Base-by-base conservation (phyloP, 2,329 filamentous ascomycete species). In the Pseudogymnoascus sp. region DNA sequence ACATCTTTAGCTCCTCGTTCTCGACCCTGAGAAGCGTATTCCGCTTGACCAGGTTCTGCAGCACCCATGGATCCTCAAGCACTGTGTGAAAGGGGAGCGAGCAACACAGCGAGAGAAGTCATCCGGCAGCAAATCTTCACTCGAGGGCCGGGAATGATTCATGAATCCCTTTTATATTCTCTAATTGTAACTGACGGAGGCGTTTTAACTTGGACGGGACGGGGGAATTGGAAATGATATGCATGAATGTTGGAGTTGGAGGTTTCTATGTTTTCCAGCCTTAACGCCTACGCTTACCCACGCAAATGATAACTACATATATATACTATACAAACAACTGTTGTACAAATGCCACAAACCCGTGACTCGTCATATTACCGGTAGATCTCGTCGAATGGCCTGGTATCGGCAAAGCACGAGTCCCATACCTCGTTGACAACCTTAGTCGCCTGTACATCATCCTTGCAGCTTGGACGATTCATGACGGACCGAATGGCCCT, bases 341-440 rank as follows among this genome's bases (percentile, higher is more conserved):
- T 39, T 37, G 37, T 58, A 53, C 47, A 53, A 53, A 33, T 8
- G 28, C 9, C 18, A 53, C 18, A n/a, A 18, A 25, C 3, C 9
- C 47, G 28, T 53, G 47, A 53, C 12, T 33, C 2, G 9, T 6
- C 28, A 58, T n/a, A 53, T 77, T 73, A 93, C 73, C 90, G 86
- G 74, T 96, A 99, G 60, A 99, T 91, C 73, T 97, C 93, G 73
- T 97, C 91, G 75, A 99, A 99, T 2, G 94, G 94, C 70, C 94
- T 81, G 3, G 93, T 97, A 75, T 99, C 94, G 59, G 84, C 79
- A 73, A 96, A 99, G 74, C 94, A 99, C 69, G 91, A 97, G 67
- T 96, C 92, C 91, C 93, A 99, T n/a, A 99, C 94, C 75, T 96
- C 88, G 75, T 97, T 94, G 62, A 99, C 91, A 25, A 95, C 86